A percentile compares a stretch with the other conserved stretches of the same genome.
These are phyloP conservation scores for Aspergillus haitiensis DNA, from an alignment of 495 filamentous ascomycete genomes.

Conservation along the genomic window DNA sequence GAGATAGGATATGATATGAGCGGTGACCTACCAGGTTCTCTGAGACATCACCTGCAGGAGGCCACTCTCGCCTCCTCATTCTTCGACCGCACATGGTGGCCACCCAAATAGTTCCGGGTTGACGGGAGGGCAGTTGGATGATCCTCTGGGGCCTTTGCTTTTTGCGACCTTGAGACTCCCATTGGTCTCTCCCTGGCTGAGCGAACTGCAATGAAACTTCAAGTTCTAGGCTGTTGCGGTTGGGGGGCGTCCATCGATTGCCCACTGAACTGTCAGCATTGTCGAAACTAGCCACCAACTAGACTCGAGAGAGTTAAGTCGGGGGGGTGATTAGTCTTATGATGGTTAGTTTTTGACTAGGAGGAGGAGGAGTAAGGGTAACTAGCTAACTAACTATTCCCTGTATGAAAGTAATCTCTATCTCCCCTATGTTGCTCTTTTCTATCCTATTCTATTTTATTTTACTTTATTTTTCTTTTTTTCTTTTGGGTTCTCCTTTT, in stretches of 20 bases:
- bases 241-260: not conserved
- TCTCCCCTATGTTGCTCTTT: not conserved
- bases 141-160: constrained; percentile 13
- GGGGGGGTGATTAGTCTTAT: constrained; percentile 3
- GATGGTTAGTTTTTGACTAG: not conserved
- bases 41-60: constrained; percentile 16
- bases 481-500: too few relatives aligned
- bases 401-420: not conserved
- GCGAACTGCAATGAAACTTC: not conserved
- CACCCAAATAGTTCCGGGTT: constrained; percentile 11
- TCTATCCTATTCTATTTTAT: too few relatives aligned
- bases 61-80: not conserved
- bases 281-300: constrained; percentile 14
- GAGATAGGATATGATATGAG: not conserved
- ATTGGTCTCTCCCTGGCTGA: constrained; percentile 14
- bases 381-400: too few relatives aligned
- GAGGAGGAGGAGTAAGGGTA: too few relatives aligned
- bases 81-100: constrained; percentile 15
- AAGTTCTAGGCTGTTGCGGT: constrained; percentile 21
- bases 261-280: constrained; percentile 2
- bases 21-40: not conserved
- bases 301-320: constrained; percentile 16
- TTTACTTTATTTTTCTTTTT: too few relatives aligned
- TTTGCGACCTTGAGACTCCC: constrained; percentile 7
- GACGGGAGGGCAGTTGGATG: constrained; percentile 6